Evolutionary conservation across 2,329 filamentous ascomycete genomes (phyloP).

Genomic region (Monilinia polystroma): DNA sequence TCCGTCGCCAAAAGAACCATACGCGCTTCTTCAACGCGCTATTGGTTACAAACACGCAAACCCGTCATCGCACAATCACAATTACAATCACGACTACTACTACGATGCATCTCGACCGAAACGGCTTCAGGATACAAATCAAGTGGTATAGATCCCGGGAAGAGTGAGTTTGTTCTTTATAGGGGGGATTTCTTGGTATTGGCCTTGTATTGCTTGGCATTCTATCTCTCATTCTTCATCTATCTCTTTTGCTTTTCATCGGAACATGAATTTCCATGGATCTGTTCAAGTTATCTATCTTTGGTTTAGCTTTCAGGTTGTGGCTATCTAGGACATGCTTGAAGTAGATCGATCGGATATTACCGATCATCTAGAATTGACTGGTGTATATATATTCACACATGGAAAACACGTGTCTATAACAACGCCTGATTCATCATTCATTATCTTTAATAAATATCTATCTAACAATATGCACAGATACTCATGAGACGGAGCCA

Average conservation of each 20-base stretch:
- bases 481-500: not conserved
- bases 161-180: constrained; percentile 1
- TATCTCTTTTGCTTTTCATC: not conserved
- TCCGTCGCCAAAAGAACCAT: constrained; percentile 1
- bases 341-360: not conserved
- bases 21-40: constrained; percentile 14
- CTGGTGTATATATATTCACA: not conserved
- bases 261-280: constrained; percentile 8
- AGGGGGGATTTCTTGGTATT: not conserved
- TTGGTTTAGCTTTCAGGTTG: not conserved
- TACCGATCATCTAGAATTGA: not conserved
- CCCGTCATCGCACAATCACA: constrained; percentile 15
- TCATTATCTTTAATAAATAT: not conserved
- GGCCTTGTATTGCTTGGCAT: constrained; percentile 9
- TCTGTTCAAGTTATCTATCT: constrained; percentile 7
- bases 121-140: not conserved
- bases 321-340: not conserved
- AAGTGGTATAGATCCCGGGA: not conserved
- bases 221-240: not conserved
- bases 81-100: constrained; percentile 13
- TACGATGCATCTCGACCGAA: constrained; percentile 10
- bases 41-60: constrained; percentile 19
- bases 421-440: not conserved
- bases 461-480: not conserved
- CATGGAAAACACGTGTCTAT: not conserved